phyloP scores from a whole-genome alignment of 331 rosid genomes.

The Malus hybrid region DNA sequence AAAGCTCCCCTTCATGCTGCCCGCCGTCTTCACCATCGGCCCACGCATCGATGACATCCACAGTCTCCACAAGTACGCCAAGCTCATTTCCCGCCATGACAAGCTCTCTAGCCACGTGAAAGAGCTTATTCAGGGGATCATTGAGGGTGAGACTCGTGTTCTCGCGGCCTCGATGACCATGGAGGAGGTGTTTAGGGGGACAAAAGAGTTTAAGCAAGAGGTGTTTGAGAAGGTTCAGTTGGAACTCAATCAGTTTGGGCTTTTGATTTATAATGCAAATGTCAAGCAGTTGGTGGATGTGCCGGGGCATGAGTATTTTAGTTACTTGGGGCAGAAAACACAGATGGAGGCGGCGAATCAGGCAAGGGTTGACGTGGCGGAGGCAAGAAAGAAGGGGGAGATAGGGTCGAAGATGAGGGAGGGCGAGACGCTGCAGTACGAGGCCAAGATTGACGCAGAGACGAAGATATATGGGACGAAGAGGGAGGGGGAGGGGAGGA shows the following conservation, averaged over 20 bases:
- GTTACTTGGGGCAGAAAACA: conserved; percentile 55
- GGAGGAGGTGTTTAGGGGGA: conserved; percentile 56
- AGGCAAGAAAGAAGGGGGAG: conserved; percentile 59
- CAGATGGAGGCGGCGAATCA: conserved; percentile 66
- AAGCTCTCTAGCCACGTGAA: conserved; percentile 49
- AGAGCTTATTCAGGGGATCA: conserved; percentile 48
- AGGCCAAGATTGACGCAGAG: conserved; percentile 46
- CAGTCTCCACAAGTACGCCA: conserved; percentile 36
- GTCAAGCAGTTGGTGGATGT: conserved; percentile 59
- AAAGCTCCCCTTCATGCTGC: no score
- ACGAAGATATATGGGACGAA: conserved; percentile 40
- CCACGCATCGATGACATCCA: conserved; percentile 27
- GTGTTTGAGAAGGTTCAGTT: no score
- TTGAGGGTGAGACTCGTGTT: conserved; percentile 72
- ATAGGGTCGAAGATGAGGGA: conserved; percentile 37
- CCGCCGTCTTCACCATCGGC: conserved; percentile 34
- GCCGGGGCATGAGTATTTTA: conserved; percentile 49
- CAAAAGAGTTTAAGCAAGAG: conserved; percentile 32
- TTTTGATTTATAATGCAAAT: conserved; percentile 59
- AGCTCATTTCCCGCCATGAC: conserved; percentile 43
- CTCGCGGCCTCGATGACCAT: conserved; percentile 66
- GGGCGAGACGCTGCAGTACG: conserved; percentile 51
- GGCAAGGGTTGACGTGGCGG: conserved; percentile 51
- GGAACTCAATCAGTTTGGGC: conserved; percentile 55
- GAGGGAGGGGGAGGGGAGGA: conserved; percentile 41